phyloP scores from a whole-genome alignment of 2,329 filamentous ascomycete species.

The Beauveria sp. region DNA sequence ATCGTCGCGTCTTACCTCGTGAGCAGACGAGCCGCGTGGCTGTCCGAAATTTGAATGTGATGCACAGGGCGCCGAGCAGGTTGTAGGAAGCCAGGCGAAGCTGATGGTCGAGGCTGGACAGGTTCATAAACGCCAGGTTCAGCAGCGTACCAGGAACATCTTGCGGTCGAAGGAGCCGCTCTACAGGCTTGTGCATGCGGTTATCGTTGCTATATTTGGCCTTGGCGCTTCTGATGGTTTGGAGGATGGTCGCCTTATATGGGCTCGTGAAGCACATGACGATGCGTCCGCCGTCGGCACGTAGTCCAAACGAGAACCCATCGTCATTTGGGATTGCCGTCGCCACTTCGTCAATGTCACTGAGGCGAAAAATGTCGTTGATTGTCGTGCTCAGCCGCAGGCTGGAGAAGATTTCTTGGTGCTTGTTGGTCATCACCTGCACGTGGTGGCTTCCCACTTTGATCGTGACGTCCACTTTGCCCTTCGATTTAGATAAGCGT shows the following conservation, averaged over 20 bases:
- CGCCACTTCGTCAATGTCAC: slow-evolving; percentile 60
- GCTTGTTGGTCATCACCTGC: slow-evolving; percentile 61
- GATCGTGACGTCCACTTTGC: slow-evolving; percentile 62
- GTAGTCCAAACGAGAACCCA: slow-evolving; percentile 58
- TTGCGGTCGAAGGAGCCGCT: slow-evolving; percentile 59
- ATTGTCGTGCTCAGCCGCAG: slow-evolving; percentile 55
- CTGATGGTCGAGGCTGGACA: slow-evolving; percentile 53
- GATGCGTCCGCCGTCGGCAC: slow-evolving; percentile 62
- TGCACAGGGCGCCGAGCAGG: slow-evolving; percentile 57
- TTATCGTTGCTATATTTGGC: slow-evolving; percentile 57
- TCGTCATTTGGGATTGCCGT: slow-evolving; percentile 58
- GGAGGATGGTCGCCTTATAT: slow-evolving; percentile 55
- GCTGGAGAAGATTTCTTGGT: slow-evolving; percentile 59
- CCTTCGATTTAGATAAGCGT: slow-evolving; percentile 58
- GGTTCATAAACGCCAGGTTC: slow-evolving; percentile 59
- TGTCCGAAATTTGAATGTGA: slow-evolving; percentile 59
- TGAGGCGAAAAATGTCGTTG: slow-evolving; percentile 62
- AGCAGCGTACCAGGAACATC: slow-evolving; percentile 63
- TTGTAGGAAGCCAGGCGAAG: slow-evolving; percentile 61
- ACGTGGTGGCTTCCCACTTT: slow-evolving; percentile 64
- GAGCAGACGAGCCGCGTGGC: slow-evolving; percentile 54
- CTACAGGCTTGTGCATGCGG: slow-evolving; percentile 52
- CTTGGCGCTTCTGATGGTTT: slow-evolving; percentile 56
- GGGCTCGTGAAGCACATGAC: slow-evolving; percentile 66
- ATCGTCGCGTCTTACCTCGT: slow-evolving; percentile 40